A percentile compares a stretch with the other conserved stretches of the same genome.
Evolutionary conservation across 2,329 filamentous ascomycete species (phyloP).

Genomic region (Ascochyta fabae): DNA sequence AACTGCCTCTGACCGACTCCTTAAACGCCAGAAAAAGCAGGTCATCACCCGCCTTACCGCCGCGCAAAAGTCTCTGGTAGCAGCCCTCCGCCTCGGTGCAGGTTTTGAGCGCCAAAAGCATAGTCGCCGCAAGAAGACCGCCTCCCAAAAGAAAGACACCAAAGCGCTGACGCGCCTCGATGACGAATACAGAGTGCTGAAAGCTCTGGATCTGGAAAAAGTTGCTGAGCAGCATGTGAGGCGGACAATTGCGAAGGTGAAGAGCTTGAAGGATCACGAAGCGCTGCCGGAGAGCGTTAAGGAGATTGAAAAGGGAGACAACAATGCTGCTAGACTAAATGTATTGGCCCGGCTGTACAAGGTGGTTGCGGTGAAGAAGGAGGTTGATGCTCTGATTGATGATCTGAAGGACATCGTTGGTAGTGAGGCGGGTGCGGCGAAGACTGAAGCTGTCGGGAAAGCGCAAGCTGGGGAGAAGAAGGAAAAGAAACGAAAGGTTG

Average conservation of each 20-base stretch:
- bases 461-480: constrained; percentile 19
- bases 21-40: constrained; percentile 31
- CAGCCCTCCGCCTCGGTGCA: constrained; percentile 74
- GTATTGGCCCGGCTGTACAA: constrained; percentile 66
- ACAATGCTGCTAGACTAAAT: constrained; percentile 60
- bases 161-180: constrained; percentile 65
- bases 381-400: constrained; percentile 55
- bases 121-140: constrained; percentile 66
- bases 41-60: constrained; percentile 56
- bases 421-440: constrained; percentile 2
- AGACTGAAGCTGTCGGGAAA: not conserved
- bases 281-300: constrained; percentile 52
- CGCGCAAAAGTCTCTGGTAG: constrained; percentile 64
- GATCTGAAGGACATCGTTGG: constrained; percentile 51
- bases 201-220: constrained; percentile 60
- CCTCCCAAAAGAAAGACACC: constrained; percentile 54
- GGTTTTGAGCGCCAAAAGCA: constrained; percentile 80
- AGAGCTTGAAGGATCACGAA: constrained; percentile 60
- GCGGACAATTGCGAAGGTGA: constrained; percentile 64
- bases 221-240: constrained; percentile 62
- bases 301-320: constrained; percentile 48
- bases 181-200: constrained; percentile 65
- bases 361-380: constrained; percentile 64
- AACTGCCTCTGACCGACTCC: constrained; percentile 9
- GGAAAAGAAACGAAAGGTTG: constrained; percentile 27